Percentiles rank a stretch among this genome's conserved stretches.
Evolutionary conservation across 2,329 filamentous ascomycete species (phyloP).

Genomic region (Ceratocystis cubensis): DNA sequence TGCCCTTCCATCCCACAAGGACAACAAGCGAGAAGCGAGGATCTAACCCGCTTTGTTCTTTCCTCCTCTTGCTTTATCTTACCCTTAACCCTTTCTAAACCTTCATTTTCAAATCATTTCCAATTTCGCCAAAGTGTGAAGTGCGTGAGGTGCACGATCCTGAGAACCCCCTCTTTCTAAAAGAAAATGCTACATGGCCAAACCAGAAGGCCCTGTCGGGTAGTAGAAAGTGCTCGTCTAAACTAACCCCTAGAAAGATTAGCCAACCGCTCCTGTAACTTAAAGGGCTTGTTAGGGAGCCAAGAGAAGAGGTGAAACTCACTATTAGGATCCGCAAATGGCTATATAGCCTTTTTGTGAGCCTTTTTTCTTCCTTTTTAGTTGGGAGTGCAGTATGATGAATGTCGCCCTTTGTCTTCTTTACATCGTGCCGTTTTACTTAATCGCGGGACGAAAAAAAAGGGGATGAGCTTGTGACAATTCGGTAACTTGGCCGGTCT

Average conservation of each 20-base stretch:
- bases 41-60: not conserved
- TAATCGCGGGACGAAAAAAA: not conserved
- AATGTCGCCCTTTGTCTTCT: not conserved
- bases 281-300: too few species aligned
- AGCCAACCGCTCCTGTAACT: too few species aligned
- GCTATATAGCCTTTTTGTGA: too few species aligned
- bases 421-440: too few species aligned
- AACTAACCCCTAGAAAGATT: not conserved
- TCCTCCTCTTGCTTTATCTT: not conserved
- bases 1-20: not conserved
- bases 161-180: too few species aligned
- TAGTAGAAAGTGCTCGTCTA: not conserved
- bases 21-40: not conserved
- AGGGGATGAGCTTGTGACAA: not conserved
- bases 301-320: not conserved
- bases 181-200: not conserved
- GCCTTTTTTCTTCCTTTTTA: too few species aligned
- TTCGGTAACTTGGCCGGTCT: not conserved
- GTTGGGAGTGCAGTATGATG: too few species aligned
- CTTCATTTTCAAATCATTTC: not conserved
- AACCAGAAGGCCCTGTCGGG: too few species aligned
- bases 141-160: not conserved
- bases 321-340: not conserved
- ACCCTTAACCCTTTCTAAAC: not conserved
- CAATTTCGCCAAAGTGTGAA: slow-evolving; percentile 12